A percentile compares a stretch with the other conserved stretches of the same genome.
phyloP scores from a whole-genome alignment of 768 basidiomycete genomes.

The Ramaria sp. region DNA sequence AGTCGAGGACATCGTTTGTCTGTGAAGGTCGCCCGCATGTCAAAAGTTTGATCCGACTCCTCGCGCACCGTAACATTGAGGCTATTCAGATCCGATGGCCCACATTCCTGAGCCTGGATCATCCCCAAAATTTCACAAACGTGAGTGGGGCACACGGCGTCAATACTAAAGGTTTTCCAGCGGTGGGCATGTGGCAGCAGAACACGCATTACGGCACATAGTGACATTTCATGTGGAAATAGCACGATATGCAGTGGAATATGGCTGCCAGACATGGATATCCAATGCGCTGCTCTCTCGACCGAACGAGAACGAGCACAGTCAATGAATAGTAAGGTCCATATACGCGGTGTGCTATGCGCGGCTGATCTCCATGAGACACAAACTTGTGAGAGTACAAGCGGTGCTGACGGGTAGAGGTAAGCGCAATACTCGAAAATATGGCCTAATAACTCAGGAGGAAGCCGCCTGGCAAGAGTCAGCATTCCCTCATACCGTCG shows the following conservation, averaged over 20 bases:
- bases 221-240: not conserved
- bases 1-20: not conserved
- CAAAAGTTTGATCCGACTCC: not conserved
- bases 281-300: constrained; percentile 38
- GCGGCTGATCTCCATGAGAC: constrained; percentile 47
- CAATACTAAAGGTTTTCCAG: constrained; percentile 36
- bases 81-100: not conserved
- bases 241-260: constrained; percentile 37
- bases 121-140: not conserved
- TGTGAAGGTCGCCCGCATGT: not conserved
- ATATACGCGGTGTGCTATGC: constrained; percentile 34
- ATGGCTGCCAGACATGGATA: constrained; percentile 30
- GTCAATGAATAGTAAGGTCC: constrained; percentile 47
- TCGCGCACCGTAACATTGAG: not conserved
- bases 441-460: constrained; percentile 40
- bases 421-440: constrained; percentile 44
- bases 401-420: constrained; percentile 44
- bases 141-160: constrained; percentile 18
- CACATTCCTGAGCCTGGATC: not conserved
- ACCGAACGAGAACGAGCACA: constrained; percentile 31
- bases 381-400: constrained; percentile 49
- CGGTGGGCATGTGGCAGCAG: constrained; percentile 29
- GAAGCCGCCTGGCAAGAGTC: constrained; percentile 46
- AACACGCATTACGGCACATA: constrained; percentile 28
- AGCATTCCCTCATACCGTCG: constrained; percentile 34